A percentile compares a stretch with the other conserved stretches of the same genome.
These are phyloP conservation scores for Suhomyces choctaworum DNA, from an alignment of 1,139 yeast genomes.

Conservation along the genomic window DNA sequence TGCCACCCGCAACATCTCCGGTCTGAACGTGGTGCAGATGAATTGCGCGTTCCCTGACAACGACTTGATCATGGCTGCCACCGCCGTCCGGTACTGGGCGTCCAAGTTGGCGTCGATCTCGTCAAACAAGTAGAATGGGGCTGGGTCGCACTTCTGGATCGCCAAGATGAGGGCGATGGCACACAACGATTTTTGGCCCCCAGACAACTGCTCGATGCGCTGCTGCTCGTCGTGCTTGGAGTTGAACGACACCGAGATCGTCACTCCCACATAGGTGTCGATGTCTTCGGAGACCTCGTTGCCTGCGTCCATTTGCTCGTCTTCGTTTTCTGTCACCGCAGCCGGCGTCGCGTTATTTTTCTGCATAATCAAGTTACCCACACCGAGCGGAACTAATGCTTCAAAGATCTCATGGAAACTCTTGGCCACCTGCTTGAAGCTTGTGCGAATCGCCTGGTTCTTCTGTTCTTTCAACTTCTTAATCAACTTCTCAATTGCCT, in stretches of 20 bases:
- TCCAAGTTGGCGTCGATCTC: conserved; percentile 96
- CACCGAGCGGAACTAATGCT: conserved; percentile 79
- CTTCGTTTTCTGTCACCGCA: conserved; percentile 18
- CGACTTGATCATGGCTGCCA: conserved; percentile 71
- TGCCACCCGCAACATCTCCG: conserved; percentile 88
- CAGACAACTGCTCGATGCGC: conserved; percentile 86
- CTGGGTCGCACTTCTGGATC: conserved; percentile 93
- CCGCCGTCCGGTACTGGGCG: conserved; percentile 86
- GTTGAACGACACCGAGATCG: conserved; percentile 88
- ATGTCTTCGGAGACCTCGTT: conserved; percentile 25
- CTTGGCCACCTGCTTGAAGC: conserved; percentile 74
- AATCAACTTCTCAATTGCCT: conserved; percentile 73
- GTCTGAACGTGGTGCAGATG: conserved; percentile 93
- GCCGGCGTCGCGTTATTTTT: conserved; percentile 27
- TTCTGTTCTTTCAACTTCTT: conserved; percentile 74
- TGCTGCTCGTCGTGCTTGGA: conserved; percentile 85
- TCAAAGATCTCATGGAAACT: conserved; percentile 77
- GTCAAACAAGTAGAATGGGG: conserved; percentile 93
- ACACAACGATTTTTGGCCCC: conserved; percentile 95
- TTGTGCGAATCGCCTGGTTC: conserved; percentile 75
- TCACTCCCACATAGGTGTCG: conserved; percentile 77
- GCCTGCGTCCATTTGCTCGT: conserved; percentile 20
- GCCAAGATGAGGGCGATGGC: conserved; percentile 93
- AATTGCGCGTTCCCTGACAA: conserved; percentile 76
- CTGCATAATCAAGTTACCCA: conserved; percentile 72